A percentile compares a stretch with the other conserved stretches of the same genome.
These are phyloP conservation scores for Pseudogymnoascus sp. DNA, from an alignment of 2,329 filamentous ascomycete genomes.

Conservation along the genomic window DNA sequence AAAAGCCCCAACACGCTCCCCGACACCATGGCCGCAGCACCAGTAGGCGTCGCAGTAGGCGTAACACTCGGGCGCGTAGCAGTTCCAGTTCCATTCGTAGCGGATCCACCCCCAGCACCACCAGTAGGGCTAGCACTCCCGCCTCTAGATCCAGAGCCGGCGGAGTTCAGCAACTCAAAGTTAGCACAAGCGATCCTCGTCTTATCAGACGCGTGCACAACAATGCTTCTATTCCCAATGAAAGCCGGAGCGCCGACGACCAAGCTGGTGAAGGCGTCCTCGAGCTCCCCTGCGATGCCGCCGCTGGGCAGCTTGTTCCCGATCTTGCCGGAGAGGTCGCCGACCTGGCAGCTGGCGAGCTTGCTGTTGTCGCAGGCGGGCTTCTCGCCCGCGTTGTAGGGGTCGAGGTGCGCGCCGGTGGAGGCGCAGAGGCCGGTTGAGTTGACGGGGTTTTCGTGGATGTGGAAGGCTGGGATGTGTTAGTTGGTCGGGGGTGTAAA, in stretches of 20 bases:
- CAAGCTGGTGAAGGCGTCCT: slow-evolving; percentile 51
- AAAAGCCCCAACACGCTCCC: not conserved
- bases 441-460: slow-evolving; percentile 58
- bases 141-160: not conserved
- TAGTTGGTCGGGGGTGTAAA: not conserved
- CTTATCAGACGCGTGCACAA: slow-evolving; percentile 55
- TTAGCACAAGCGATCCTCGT: slow-evolving; percentile 58
- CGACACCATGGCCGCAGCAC: not conserved
- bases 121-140: not conserved
- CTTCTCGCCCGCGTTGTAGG: slow-evolving; percentile 43
- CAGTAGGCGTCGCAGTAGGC: not conserved
- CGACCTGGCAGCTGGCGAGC: slow-evolving; percentile 63
- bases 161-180: slow-evolving; percentile 32
- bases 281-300: slow-evolving; percentile 11
- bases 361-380: slow-evolving; percentile 48
- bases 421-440: slow-evolving; percentile 60
- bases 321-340: slow-evolving; percentile 68
- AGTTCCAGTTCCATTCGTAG: not conserved
- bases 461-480: slow-evolving; percentile 55
- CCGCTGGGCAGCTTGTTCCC: slow-evolving; percentile 30
- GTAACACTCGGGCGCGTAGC: not conserved
- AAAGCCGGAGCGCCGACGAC: slow-evolving; percentile 42
- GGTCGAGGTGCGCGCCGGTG: slow-evolving; percentile 62
- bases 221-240: slow-evolving; percentile 56
- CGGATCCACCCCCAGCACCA: not conserved